Base-by-base conservation (phyloP, 179 eudicot species). In the Amaranthus tricolor region DNA sequence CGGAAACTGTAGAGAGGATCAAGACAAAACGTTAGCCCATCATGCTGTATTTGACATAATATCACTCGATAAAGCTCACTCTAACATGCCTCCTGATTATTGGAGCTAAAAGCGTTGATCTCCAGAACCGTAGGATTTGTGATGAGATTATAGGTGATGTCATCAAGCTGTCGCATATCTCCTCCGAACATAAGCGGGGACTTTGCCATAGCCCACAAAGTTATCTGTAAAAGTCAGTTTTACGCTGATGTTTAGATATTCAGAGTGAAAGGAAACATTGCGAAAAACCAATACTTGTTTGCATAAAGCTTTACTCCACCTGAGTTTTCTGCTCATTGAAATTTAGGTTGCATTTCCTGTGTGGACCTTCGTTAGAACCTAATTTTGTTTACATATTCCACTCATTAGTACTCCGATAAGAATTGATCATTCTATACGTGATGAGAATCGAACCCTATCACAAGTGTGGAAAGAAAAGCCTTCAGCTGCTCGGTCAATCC, bases 111-210 rank as follows among this genome's bases (percentile, higher is more conserved):
- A 66, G 89, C 80, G 78, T 93, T 95, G 73, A 93, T 91, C 82
- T 95, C 96, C 78, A 93, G 81, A 68, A 89, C 58, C 15, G 83
- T 82, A 66, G 97, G 99, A 73, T 91, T 87, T 6, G 97, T 91
- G 70, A 95, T 87, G 82, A 95, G 89, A 48, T 77, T 80, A 66
- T 84, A 86, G 10, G 99, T 91, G 54, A 77, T 54, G 21, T 80
- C 79, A 57, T 93, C 98, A n/a, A 95, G 89, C 52, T 84, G 83
- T 86, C 99, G 84, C 93, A 95, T 82, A 84, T 95, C 99, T 63
- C 97, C 98, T 76, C 99, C 98, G 73, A 87, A 93, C 97, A 95
- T 93, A 65, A 95, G 88, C 10, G 99, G 99, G 49, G 99, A 95
- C 83, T 86, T 93, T 56, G 90, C 89, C 89, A 95, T 89, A 69